Evolutionary conservation across 2,329 filamentous ascomycete species (phyloP), one percentile per base, ranked within the genome.

Genomic region (Aureobasidium sp.): DNA sequence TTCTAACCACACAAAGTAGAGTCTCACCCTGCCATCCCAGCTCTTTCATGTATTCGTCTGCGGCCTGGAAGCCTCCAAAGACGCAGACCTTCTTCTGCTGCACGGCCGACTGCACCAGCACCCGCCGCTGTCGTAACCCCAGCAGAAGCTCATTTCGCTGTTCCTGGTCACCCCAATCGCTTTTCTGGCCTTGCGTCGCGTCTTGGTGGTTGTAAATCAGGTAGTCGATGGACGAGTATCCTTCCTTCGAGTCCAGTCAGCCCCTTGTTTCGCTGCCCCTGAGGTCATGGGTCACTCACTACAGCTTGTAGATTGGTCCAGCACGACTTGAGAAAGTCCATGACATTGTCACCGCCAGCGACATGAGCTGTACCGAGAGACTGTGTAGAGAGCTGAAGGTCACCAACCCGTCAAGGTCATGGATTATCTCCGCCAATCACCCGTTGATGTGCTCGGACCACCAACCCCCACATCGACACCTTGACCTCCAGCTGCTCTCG

Each of bases 261-360:
- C 35, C 19, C 12, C 33, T 11, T 42, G 31, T 14, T 19, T 15
- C 5, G 5, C 17, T 3, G 7, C 27, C 37, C 29, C 12, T 35
- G 47, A 50, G 29, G 1, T 9, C 1, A 14, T 15, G 5, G 8
- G 1, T 19, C 0, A 62, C 61, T 33, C 31, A 62, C 64, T 29
- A 71, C 62, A 19, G 65, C 62, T 50, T 72, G 66, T 49, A 71
- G 67, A 53, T 73, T 73, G 27, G 71, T 72, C 31, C 64, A 67
- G 67, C 71, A 73, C 45, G 64, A 61, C 62, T 69, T 72, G 57
- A 73, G 63, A 62, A 71, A 70, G 63, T 74, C 72, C 70, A 73
- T 73, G 57, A 60, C 57, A 60, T 60, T 60, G 44, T 37, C 22
- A 17, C 57, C 17, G 33, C 33, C 50, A 54, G 50, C 50, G 19